Percentiles rank a stretch among this genome's conserved stretches.
Evolutionary conservation across 148 eudicot species (phyloP).

Genomic region (Nepenthes gracilis): DNA sequence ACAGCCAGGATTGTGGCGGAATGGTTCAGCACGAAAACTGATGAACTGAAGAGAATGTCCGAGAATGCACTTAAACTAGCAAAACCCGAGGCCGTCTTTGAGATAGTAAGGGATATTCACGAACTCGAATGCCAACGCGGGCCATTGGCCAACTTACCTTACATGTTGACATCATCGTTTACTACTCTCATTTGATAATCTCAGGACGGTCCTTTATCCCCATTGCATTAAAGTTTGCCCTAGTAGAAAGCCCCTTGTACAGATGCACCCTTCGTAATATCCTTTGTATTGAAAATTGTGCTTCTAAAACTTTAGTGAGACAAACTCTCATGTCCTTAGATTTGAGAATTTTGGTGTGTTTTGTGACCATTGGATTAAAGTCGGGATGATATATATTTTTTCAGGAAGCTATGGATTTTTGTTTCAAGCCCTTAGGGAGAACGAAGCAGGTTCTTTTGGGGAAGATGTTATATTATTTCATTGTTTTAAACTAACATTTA

Average conservation of each 20-base stretch:
- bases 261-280: too few species aligned
- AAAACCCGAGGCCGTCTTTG: constrained; percentile 83
- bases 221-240: not conserved
- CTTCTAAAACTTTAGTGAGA: too few species aligned
- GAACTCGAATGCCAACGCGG: constrained; percentile 69
- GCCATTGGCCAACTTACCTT: constrained; percentile 60
- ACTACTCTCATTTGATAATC: constrained; percentile 34
- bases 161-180: constrained; percentile 72
- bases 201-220: not conserved
- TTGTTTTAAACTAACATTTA: too few species aligned
- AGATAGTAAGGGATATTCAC: constrained; percentile 84
- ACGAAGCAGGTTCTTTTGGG: too few species aligned
- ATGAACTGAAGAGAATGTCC: constrained; percentile 62
- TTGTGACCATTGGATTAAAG: too few species aligned
- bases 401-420: too few species aligned
- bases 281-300: too few species aligned
- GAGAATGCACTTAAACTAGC: constrained; percentile 77
- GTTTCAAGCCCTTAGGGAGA: too few species aligned
- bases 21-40: constrained; percentile 74
- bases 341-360: too few species aligned
- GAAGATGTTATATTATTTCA: too few species aligned
- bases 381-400: too few species aligned
- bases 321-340: too few species aligned
- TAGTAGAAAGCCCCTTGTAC: not conserved
- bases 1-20: constrained; percentile 69